Evolutionary conservation across 2,329 filamentous ascomycete genomes (phyloP).

Genomic region (Aspergillus thermomutatus): DNA sequence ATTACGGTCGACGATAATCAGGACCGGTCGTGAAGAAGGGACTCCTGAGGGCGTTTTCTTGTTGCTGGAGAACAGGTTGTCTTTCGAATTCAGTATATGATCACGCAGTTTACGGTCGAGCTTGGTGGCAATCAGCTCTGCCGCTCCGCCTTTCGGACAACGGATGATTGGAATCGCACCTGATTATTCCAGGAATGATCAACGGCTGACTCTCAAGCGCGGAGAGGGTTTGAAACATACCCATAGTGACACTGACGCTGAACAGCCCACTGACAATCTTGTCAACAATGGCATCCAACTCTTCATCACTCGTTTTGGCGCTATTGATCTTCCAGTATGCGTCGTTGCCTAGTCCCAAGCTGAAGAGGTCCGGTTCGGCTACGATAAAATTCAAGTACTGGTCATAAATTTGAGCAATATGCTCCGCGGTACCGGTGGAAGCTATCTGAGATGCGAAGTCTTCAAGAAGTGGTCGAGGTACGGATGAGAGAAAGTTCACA

Average conservation of each 20-base stretch:
- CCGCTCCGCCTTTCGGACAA: constrained; percentile 87
- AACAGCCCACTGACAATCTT: constrained; percentile 94
- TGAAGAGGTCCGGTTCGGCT: constrained; percentile 92
- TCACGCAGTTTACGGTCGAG: constrained; percentile 94
- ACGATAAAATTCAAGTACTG: constrained; percentile 98
- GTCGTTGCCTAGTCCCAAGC: constrained; percentile 86
- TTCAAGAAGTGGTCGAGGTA: constrained; percentile 85
- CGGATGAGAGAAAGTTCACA: constrained; percentile 93
- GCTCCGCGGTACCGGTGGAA: constrained; percentile 76
- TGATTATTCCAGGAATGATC: constrained; percentile 34
- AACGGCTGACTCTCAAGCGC: constrained; percentile 1
- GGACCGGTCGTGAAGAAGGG: constrained; percentile 74
- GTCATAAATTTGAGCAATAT: constrained; percentile 89
- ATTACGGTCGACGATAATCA: constrained; percentile 92
- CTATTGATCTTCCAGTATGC: constrained; percentile 97
- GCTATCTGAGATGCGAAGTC: constrained; percentile 91
- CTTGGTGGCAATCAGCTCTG: constrained; percentile 90
- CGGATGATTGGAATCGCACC: constrained; percentile 92
- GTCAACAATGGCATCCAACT: constrained; percentile 82
- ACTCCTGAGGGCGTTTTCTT: constrained; percentile 62
- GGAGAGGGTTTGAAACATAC: constrained; percentile 45
- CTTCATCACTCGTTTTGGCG: constrained; percentile 82
- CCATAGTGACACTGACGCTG: constrained; percentile 97
- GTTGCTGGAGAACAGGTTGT: constrained; percentile 80
- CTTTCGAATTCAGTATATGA: constrained; percentile 95